phyloP scores from a whole-genome alignment of 257 asterid species.

The Ilex aquifolium region DNA sequence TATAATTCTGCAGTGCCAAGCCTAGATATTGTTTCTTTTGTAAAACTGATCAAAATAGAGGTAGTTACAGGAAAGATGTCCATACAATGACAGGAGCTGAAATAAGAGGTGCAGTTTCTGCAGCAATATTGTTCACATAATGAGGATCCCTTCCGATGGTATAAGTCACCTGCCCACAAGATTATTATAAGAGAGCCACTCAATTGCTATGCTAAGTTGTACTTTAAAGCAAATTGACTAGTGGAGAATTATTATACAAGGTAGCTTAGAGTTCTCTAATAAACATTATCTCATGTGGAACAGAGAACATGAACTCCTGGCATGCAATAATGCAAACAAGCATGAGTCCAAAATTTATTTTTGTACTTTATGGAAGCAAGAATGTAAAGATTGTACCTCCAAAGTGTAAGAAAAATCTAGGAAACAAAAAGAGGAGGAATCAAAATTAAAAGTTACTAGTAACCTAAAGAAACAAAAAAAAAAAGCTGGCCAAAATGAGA shows the following conservation, averaged over 20 bases:
- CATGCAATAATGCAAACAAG: too few relatives aligned
- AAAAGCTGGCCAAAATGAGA: too few relatives aligned
- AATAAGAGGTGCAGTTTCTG: conserved; percentile 71
- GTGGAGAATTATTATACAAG: neutral
- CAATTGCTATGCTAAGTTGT: too few relatives aligned
- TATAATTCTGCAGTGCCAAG: neutral
- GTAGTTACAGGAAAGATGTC: neutral
- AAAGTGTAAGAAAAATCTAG: too few relatives aligned
- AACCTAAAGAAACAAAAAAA: too few relatives aligned
- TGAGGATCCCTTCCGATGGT: conserved; percentile 92
- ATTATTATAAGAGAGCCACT: neutral
- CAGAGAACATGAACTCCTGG: too few relatives aligned
- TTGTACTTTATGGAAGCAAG: too few relatives aligned
- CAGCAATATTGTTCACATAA: conserved; percentile 56
- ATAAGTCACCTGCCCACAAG: conserved; percentile 63
- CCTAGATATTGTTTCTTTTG: neutral
- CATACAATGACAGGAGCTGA: conserved; percentile 85
- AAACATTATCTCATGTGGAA: neutral
- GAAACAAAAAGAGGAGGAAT: too few relatives aligned
- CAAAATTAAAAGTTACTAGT: too few relatives aligned
- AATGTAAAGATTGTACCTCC: too few relatives aligned
- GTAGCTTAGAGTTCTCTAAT: neutral
- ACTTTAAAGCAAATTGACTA: too few relatives aligned
- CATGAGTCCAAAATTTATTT: too few relatives aligned
- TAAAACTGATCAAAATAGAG: neutral